Evolutionary conservation across 768 basidiomycete species (phyloP).

Genomic region (Naganishia friedmannii): DNA sequence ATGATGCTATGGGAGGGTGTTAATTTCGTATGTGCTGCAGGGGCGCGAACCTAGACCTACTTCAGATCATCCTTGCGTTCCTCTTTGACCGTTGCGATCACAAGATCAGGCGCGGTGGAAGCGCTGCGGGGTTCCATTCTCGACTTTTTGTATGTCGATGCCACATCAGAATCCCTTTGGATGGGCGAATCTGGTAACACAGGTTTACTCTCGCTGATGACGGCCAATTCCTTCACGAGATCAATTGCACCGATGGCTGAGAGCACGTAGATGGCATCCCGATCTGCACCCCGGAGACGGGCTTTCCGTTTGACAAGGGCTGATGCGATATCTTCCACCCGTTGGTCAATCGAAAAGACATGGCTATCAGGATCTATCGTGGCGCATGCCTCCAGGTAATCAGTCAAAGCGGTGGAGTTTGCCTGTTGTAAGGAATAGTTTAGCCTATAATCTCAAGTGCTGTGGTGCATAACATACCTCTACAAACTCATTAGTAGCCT

Average conservation of each 20-base stretch:
- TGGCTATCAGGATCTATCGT: background rate
- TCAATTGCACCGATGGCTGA: constrained; percentile 6
- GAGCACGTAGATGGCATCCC: background rate
- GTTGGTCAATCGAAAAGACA: constrained; percentile 11
- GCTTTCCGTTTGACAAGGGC: constrained; percentile 11
- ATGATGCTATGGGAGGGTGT: background rate
- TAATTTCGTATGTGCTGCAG: background rate
- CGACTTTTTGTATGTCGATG: background rate
- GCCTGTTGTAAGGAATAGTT: background rate
- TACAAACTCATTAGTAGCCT: constrained; percentile 5
- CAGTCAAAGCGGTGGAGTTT: constrained; percentile 8
- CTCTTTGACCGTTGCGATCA: background rate
- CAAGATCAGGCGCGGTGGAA: constrained; percentile 1
- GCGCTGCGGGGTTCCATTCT: background rate
- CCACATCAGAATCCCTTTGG: background rate
- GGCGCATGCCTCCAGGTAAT: constrained; percentile 13
- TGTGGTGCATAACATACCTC: background rate
- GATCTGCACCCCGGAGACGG: background rate
- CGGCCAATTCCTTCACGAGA: background rate
- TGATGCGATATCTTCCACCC: constrained; percentile 14
- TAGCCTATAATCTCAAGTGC: background rate
- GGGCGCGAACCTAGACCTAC: background rate
- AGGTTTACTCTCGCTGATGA: constrained; percentile 1
- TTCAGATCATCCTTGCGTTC: background rate
- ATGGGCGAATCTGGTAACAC: background rate